These are phyloP conservation scores for Globisporangium echinulatum DNA, from an alignment of 352 stramenopile species.

Conservation along the genomic window DNA sequence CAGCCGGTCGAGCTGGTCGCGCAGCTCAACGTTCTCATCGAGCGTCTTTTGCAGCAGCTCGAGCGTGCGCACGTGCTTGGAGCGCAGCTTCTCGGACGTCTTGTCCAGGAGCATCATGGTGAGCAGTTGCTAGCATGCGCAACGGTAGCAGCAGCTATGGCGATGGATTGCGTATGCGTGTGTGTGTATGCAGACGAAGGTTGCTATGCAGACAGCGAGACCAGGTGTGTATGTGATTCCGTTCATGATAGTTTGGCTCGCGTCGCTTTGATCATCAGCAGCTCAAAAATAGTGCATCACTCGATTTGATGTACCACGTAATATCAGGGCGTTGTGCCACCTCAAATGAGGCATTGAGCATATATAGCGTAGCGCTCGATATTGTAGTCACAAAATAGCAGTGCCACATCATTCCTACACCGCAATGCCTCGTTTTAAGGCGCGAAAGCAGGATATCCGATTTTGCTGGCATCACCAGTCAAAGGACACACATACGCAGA, in stretches of 20 bases:
- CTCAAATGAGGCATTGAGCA: background rate
- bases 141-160: no score
- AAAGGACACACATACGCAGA: background rate
- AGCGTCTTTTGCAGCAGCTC: conserved; percentile 76
- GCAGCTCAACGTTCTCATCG: conserved; percentile 69
- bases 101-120: conserved; percentile 53
- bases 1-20: conserved; percentile 30
- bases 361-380: no score
- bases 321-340: background rate
- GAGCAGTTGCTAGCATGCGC: background rate
- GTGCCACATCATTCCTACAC: background rate
- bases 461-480: background rate
- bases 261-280: background rate
- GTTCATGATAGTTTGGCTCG: no score
- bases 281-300: background rate
- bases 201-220: no score
- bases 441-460: background rate
- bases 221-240: no score
- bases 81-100: conserved; percentile 60
- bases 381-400: background rate
- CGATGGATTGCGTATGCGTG: no score
- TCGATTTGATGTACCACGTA: background rate
- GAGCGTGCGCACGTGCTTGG: conserved; percentile 75
- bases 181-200: no score
- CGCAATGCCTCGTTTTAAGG: background rate